Base-by-base conservation (phyloP, 2,329 filamentous ascomycete species). In the Mycocentrospora acerina region DNA sequence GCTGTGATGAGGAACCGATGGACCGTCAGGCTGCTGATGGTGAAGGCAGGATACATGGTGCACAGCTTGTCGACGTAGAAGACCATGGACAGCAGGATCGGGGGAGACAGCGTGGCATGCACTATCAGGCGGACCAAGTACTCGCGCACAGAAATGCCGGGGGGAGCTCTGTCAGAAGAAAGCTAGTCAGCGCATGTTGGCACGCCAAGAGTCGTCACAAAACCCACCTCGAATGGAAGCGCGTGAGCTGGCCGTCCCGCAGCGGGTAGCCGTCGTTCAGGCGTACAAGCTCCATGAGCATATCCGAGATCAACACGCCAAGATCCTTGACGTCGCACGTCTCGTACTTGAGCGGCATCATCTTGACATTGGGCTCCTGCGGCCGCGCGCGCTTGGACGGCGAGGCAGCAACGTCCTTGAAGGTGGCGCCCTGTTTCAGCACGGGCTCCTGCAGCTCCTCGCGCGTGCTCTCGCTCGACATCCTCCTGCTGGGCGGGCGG, bases 61-160 rank as follows among this genome's bases (percentile, higher is more conserved):
- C 91, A 98, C 15, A 98, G 78, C 22, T 90, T 85, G 70, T 98
- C 93, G 59, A 98, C 97, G 61, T 97, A 98, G 64, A 94, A 98
- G 40, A 98, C 93, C 89, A 98, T 97, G 55, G 90, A 93, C 24
- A 98, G 80, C n/a, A 98, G 77, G 34, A 98, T 85, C 1, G 93
- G 91, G 10, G 93, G 90, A 6, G 89, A 90, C 3, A 98, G 77
- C 0, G 91, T 96, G 17, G 93, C 93, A 65, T 98, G 93, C 42
- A 90, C 89, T 16, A 94, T 93, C 41, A 98, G 77, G 48, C 93
- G 85, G 59, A 93, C 87, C 24, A 98, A 79, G 64, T 98, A 98
- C 66, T 98, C 93, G 46, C 85, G 78, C 22, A 98, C 91, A 17
- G 90, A 95, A 43, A 98, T 98, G 35, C 88, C 90, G 7, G 93